Base-by-base conservation (phyloP, 805 yeast genomes). In the Suhomyces tanzawaensis region DNA sequence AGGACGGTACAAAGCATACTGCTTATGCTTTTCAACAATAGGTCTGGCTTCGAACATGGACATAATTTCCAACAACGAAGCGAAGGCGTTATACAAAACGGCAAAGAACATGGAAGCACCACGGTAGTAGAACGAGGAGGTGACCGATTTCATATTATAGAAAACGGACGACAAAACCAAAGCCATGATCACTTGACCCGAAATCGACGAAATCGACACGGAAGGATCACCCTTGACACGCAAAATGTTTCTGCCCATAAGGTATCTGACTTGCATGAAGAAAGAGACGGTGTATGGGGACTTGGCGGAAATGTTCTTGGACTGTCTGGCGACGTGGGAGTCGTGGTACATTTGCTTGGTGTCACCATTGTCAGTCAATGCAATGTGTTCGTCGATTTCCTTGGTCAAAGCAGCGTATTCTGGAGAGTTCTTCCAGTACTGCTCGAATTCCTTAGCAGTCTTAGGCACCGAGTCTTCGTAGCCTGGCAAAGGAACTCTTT, bases 51-150 rank as follows among this genome's bases (percentile, higher is more conserved):
- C 81, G 52, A 65, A 79, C 19, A 77, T 52, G 1, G 77, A 50
- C 57, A 76, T 64, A 41, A 81, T 70, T 58, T 81, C 87, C 50
- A 79, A 63, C 42, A 80, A 54, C 13, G 82, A 78, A 13, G 81
- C 66, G 50, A 80, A 76, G 11, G 84, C 79, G 53, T 79, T 79
- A 58, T 78, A 80, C 51, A 80, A 64, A 32, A 77, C 69, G 16
- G 83, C 81, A 56, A 81, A 81, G 62, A 84, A 85, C 69, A 84
- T 64, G 32, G 81, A 72, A 29, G 87, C 78, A 49, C 80, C 74
- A 53, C 88, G 66, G 49, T 62, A 67, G 54, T 71, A 78, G 46
- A 80, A 73, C 2, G 78, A 69, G 0, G 50, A 58, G 0, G 85
- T 73, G 19, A 54, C 55, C 13, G 53, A 35, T 44, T 54, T 57